phyloP scores from a whole-genome alignment of 225 moss, liverwort and hornwort species.

The Sphagnum contortum region DNA sequence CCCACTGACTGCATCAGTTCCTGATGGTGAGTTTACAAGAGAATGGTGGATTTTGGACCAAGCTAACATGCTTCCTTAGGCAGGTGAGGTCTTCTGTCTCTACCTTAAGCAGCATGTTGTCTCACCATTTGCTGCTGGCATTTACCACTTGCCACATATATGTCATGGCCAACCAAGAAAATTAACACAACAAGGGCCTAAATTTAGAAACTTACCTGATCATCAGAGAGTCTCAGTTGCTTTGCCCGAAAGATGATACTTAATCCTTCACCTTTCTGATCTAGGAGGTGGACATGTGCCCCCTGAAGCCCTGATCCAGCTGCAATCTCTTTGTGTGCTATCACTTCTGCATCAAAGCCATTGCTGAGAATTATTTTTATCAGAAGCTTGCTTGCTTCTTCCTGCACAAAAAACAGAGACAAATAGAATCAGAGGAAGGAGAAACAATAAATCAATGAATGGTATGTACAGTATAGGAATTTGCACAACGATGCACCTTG shows the following conservation, averaged over 20 bases:
- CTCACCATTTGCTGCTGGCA: too few species aligned
- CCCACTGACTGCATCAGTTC: too few species aligned
- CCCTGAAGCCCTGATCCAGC: constrained; percentile 5
- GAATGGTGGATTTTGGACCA: too few species aligned
- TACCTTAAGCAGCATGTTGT: too few species aligned
- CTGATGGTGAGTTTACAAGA: too few species aligned
- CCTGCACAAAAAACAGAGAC: constrained; percentile 22
- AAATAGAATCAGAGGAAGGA: neutral
- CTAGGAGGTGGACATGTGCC: constrained; percentile 6
- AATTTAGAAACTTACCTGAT: constrained; percentile 40
- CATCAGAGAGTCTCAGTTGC: constrained; percentile 74
- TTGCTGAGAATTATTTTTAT: constrained; percentile 30
- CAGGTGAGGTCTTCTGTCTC: too few species aligned
- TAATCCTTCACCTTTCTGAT: neutral
- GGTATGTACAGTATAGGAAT: too few species aligned
- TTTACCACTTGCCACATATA: too few species aligned
- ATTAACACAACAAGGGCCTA: too few species aligned
- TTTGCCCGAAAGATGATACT: constrained; percentile 50
- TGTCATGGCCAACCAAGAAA: too few species aligned
- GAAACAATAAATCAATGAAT: neutral
- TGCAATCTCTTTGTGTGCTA: constrained; percentile 23
- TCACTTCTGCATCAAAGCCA: constrained; percentile 45
- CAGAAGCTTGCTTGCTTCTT: constrained; percentile 18
- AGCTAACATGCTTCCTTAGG: too few species aligned
- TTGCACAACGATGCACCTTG: too few species aligned